These are phyloP conservation scores for Penicillium robsamsonii DNA, from an alignment of 495 filamentous ascomycete species.

Conservation along the genomic window DNA sequence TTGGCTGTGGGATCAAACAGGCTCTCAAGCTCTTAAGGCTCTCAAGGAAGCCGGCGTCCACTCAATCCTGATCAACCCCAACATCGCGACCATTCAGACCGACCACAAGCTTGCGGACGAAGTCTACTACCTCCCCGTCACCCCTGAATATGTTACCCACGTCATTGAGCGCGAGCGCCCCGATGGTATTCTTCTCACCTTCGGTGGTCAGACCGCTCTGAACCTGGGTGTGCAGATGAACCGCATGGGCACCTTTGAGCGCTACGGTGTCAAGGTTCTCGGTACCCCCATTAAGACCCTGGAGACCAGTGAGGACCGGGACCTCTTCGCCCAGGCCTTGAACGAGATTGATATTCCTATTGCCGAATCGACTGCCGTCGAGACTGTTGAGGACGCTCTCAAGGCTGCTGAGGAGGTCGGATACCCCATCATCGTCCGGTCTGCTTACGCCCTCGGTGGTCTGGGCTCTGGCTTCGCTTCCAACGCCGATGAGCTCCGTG, in stretches of 20 bases:
- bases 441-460: conserved; percentile 92
- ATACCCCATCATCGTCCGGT: conserved; percentile 96
- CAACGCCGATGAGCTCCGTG: conserved; percentile 87
- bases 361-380: conserved; percentile 89
- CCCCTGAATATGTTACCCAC: conserved; percentile 94
- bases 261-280: conserved; percentile 89
- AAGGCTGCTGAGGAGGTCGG: conserved; percentile 81
- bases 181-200: conserved; percentile 94
- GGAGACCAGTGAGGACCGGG: conserved; percentile 92
- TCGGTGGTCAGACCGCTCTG: conserved; percentile 92
- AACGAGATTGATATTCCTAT: conserved; percentile 97
- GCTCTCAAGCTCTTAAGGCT: conserved; percentile 94
- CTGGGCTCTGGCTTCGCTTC: conserved; percentile 96
- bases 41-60: conserved; percentile 93
- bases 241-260: conserved; percentile 91
- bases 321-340: conserved; percentile 88
- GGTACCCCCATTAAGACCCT: conserved; percentile 93
- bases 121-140: conserved; percentile 97
- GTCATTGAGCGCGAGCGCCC: conserved; percentile 90
- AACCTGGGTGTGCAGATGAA: conserved; percentile 98
- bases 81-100: conserved; percentile 98
- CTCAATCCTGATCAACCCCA: conserved; percentile 95
- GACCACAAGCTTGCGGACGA: conserved; percentile 96
- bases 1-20: conserved; percentile 48
- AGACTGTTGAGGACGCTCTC: conserved; percentile 85